Evolutionary conservation across 768 basidiomycete genomes (phyloP).

Genomic region (Paxillus ammoniavirescens): DNA sequence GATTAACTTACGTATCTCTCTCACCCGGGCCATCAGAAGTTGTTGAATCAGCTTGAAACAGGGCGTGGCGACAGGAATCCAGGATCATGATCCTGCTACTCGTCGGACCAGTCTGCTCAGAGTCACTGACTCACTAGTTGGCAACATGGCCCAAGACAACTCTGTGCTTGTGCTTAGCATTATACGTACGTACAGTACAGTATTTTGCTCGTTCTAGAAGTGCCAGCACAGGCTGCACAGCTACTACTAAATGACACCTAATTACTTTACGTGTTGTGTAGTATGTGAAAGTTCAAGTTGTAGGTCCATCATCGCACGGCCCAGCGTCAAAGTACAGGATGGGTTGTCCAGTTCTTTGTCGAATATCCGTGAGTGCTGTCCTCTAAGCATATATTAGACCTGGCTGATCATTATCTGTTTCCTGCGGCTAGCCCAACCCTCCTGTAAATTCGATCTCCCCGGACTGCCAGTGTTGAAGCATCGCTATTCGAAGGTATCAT

Average conservation of each 20-base stretch:
- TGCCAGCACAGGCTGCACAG: neutral
- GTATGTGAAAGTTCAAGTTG: neutral
- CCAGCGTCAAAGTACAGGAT: neutral
- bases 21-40: neutral
- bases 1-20: neutral
- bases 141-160: no score
- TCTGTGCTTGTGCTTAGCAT: no score
- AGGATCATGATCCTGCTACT: no score
- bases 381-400: constrained; percentile 9
- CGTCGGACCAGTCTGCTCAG: no score
- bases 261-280: no score
- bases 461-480: neutral
- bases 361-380: neutral
- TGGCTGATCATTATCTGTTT: neutral
- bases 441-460: neutral
- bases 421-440: neutral
- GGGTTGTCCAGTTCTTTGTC: neutral
- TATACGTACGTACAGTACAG: neutral
- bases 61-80: no score
- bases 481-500: constrained; percentile 7
- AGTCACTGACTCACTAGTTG: no score
- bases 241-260: neutral
- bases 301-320: constrained; percentile 6
- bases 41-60: neutral
- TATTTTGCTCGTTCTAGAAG: neutral